phyloP scores from a whole-genome alignment of 129 eudicot genomes.

The Flaveria robusta region DNA sequence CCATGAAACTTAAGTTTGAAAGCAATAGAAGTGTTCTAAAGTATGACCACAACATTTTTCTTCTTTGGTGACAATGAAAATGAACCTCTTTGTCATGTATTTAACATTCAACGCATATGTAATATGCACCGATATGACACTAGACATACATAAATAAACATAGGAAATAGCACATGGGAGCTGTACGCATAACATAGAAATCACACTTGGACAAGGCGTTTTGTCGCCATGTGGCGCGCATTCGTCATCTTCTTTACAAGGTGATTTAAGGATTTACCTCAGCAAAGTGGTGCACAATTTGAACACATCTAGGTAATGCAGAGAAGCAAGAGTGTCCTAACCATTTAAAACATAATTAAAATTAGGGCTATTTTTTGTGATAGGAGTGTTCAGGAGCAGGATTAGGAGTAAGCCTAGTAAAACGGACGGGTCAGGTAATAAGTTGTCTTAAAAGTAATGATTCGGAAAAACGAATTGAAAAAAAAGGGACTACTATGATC shows the following conservation, averaged over 20 bases:
- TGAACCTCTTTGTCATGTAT: constrained; percentile 12
- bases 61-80: constrained; percentile 11
- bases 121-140: constrained; percentile 22
- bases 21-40: neutral
- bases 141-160: constrained; percentile 21
- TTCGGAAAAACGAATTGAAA: too few species aligned
- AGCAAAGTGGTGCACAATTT: constrained; percentile 29
- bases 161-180: constrained; percentile 24
- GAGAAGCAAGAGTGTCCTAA: neutral
- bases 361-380: neutral
- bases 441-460: too few species aligned
- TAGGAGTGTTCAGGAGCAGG: too few species aligned
- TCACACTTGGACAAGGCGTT: constrained; percentile 24
- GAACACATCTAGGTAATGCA: constrained; percentile 22
- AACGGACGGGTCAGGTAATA: neutral
- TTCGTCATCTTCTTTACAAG: constrained; percentile 28
- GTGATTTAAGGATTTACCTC: constrained; percentile 24
- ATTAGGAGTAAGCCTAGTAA: too few species aligned
- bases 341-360: neutral
- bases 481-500: too few species aligned
- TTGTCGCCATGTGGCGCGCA: constrained; percentile 30
- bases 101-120: neutral
- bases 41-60: constrained; percentile 29
- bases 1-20: constrained; percentile 3
- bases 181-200: neutral